phyloP scores from a whole-genome alignment of 1,139 yeast genomes.

The Saccharomyces uvarum region DNA sequence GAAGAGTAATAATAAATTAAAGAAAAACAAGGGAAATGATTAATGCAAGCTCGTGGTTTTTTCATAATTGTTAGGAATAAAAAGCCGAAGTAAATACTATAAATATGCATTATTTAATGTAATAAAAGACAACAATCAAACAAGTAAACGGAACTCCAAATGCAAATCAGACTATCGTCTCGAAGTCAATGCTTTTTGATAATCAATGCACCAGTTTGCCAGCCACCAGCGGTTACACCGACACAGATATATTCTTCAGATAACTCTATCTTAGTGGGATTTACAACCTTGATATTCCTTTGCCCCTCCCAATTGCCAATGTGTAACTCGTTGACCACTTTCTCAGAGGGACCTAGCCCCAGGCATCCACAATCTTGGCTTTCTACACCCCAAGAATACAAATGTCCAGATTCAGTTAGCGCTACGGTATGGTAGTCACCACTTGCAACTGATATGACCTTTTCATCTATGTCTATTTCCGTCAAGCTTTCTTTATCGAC shows the following conservation, averaged over 20 bases:
- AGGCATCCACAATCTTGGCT: conserved; percentile 58
- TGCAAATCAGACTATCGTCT: not conserved
- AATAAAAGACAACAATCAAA: not conserved
- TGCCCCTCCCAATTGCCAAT: conserved; percentile 31
- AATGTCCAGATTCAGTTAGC: conserved; percentile 48
- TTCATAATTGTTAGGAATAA: not conserved
- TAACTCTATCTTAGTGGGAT: conserved; percentile 41
- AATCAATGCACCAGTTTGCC: conserved; percentile 66
- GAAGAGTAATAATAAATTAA: not conserved
- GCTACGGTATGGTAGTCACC: conserved; percentile 75
- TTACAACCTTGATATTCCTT: conserved; percentile 37
- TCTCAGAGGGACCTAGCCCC: conserved; percentile 49
- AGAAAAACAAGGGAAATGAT: conserved; percentile 2
- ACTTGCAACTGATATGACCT: conserved; percentile 49
- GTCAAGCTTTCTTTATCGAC: conserved; percentile 18
- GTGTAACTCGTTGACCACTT: conserved; percentile 25
- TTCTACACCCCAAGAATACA: conserved; percentile 69
- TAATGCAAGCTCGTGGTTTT: not conserved
- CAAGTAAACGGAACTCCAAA: not conserved
- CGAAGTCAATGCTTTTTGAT: conserved; percentile 10
- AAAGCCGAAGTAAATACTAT: conserved; percentile 1
- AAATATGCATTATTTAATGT: conserved; percentile 32
- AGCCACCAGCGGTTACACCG: conserved; percentile 65
- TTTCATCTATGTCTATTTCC: conserved; percentile 37
- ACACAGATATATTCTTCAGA: conserved; percentile 35